These are phyloP conservation scores for Panicum hallii DNA, from an alignment of 202 grass and related monocot species.

Conservation along the genomic window DNA sequence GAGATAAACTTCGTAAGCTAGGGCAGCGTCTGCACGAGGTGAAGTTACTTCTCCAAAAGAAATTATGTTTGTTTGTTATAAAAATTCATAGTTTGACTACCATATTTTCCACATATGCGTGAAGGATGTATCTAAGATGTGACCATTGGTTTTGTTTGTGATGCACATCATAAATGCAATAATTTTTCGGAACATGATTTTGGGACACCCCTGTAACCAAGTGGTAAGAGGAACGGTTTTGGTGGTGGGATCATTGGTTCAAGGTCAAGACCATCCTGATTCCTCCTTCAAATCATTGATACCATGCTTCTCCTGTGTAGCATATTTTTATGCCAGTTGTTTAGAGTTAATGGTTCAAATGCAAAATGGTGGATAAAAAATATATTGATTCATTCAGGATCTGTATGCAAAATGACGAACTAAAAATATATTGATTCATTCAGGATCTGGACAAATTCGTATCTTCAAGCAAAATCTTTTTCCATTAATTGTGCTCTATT, in stretches of 20 bases:
- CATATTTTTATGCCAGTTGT: constrained; percentile 24
- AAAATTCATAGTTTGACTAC: constrained; percentile 6
- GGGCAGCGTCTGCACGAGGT: constrained; percentile 78
- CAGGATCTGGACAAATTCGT: background rate
- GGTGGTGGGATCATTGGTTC: background rate
- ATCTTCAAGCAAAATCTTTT: constrained; percentile 30
- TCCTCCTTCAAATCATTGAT: background rate
- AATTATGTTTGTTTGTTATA: background rate
- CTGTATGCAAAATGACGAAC: constrained; percentile 6
- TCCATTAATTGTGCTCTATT: background rate
- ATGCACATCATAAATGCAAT: constrained; percentile 2
- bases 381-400: constrained; percentile 2
- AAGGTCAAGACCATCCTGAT: background rate
- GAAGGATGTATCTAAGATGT: constrained; percentile 9
- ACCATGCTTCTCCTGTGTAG: background rate
- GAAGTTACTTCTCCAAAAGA: constrained; percentile 30
- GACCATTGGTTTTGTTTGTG: constrained; percentile 27
- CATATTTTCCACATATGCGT: background rate
- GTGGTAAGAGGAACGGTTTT: constrained; percentile 4
- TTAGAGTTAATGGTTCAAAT: constrained; percentile 22
- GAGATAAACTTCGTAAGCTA: constrained; percentile 67
- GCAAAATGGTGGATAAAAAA: constrained; percentile 1
- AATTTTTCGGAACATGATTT: constrained; percentile 13
- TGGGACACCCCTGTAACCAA: background rate
- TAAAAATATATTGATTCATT: background rate